These are phyloP conservation scores for Takashimella tepidaria DNA, from an alignment of 1,284 basidiomycete species.

Conservation along the genomic window DNA sequence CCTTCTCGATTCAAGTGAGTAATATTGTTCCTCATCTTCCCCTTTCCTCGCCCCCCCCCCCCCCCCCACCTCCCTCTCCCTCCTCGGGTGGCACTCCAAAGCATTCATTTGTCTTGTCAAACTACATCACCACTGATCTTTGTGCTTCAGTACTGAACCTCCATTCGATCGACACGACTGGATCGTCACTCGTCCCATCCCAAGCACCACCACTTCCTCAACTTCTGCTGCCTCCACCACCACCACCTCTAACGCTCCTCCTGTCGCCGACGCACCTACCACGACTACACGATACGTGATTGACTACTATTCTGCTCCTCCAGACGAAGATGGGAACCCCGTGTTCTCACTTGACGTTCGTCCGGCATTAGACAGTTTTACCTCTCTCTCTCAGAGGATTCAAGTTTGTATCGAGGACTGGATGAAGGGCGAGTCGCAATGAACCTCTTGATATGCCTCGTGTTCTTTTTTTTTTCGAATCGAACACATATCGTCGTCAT, in stretches of 20 bases:
- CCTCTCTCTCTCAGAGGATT: slow-evolving; percentile 66
- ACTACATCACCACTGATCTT: too few relatives aligned
- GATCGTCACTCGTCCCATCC: slow-evolving; percentile 69
- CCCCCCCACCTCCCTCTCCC: neutral
- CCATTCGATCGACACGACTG: slow-evolving; percentile 99
- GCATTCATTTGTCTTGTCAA: neutral
- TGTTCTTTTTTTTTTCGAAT: neutral
- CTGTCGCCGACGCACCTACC: slow-evolving; percentile 55
- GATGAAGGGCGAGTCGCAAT: slow-evolving; percentile 37
- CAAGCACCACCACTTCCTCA: slow-evolving; percentile 3
- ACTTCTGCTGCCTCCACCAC: slow-evolving; percentile 1
- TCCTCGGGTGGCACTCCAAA: neutral
- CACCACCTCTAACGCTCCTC: slow-evolving; percentile 3
- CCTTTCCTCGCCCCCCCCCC: neutral
- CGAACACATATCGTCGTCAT: neutral
- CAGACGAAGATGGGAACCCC: slow-evolving; percentile 77
- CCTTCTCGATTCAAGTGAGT: slow-evolving; percentile 83
- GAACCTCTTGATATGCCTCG: too few relatives aligned
- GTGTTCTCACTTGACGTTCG: slow-evolving; percentile 89
- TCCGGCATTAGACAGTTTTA: slow-evolving; percentile 75
- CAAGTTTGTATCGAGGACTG: slow-evolving; percentile 68
- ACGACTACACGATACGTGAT: slow-evolving; percentile 78
- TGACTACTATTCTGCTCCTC: slow-evolving; percentile 89
- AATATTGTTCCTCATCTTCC: neutral
- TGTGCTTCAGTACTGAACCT: slow-evolving; percentile 63